Base-by-base conservation (phyloP, 805 yeast species). In the Candida nanaspora region DNA sequence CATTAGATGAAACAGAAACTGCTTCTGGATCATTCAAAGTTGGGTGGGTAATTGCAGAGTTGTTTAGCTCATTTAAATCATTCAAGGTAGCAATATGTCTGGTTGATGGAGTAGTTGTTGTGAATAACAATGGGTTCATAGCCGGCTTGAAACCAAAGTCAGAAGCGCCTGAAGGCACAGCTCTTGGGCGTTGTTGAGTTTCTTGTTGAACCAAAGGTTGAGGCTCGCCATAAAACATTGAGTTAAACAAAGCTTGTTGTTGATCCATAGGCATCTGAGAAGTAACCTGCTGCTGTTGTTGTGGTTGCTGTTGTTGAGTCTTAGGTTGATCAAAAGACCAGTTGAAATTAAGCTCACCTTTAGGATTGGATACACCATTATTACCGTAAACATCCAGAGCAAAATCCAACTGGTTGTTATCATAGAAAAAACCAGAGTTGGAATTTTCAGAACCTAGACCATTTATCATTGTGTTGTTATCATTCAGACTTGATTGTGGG, bases 1-100 rank as follows among this genome's bases (percentile, higher is more conserved):
- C 30, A 5, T 28, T 11, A 6, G n/a, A 6, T 7, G 30, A 28
- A 28, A 28, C 30, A 7, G 30, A 28, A 28, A 14, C 30, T 28
- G 11, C 30, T 18, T 15, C 5, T 18, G 6, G 6, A 18, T 15
- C 6, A 10, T 6, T 29, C 32, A 29, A n/a, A 5, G 16, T n/a
- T n/a, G 4, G 32, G 16, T n/a, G 18, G 10, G 10, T 6, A 28
- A 7, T 29, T n/a, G n/a, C n/a, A n/a, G n/a, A n/a, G n/a, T n/a
- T n/a, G n/a, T n/a, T n/a, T n/a, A n/a, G n/a, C 8, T 13, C 19
- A 19, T 25, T 16, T 11, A 30, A 7, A 14, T 18, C n/a, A 16
- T 37, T 34, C 13, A 37, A 27, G 4, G 31, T 26, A 9, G 38
- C 38, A 19, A 35, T 35, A 20, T 35, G 38, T 35, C 32, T 35